These are phyloP conservation scores for Geranium incanum DNA, from an alignment of 441 rosid species.

Conservation along the genomic window DNA sequence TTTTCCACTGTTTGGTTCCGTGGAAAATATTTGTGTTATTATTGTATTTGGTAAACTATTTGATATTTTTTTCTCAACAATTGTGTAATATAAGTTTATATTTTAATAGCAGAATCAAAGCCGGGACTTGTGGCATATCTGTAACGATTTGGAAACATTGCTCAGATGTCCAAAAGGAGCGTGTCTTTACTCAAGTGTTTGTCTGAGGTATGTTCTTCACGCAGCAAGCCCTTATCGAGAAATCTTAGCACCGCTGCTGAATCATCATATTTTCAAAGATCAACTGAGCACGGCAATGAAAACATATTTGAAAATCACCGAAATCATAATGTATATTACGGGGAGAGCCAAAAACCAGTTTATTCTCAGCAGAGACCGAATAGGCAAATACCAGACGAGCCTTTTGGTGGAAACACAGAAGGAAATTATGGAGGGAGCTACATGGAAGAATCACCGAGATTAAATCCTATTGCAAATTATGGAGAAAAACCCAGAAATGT, in stretches of 20 bases:
- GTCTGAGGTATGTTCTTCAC: conserved; percentile 31
- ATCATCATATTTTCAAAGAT: conserved; percentile 33
- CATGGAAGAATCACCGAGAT: conserved; percentile 6
- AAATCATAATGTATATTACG: conserved; percentile 18
- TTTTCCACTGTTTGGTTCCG: too few species aligned
- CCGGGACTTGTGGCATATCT: too few species aligned
- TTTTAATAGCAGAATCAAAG: too few species aligned
- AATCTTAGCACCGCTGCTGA: conserved; percentile 40
- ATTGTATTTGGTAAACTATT: too few species aligned
- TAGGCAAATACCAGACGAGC: conserved; percentile 5
- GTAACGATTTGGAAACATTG: too few species aligned
- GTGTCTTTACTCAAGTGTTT: conserved; percentile 22
- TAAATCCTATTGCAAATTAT: conserved; percentile 24
- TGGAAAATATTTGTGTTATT: too few species aligned
- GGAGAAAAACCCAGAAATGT: too few species aligned
- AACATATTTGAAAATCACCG: conserved; percentile 17
- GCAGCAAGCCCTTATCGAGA: conserved; percentile 22
- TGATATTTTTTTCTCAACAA: too few species aligned
- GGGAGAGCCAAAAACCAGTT: neutral
- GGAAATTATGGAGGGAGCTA: neutral
- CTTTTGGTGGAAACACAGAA: neutral
- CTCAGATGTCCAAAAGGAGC: conserved; percentile 37
- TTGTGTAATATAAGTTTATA: too few species aligned
- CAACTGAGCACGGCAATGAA: conserved; percentile 17
- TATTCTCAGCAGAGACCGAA: conserved; percentile 14